Evolutionary conservation across 2,329 filamentous ascomycete species (phyloP).

Genomic region (Pseudogymnoascus sp.): DNA sequence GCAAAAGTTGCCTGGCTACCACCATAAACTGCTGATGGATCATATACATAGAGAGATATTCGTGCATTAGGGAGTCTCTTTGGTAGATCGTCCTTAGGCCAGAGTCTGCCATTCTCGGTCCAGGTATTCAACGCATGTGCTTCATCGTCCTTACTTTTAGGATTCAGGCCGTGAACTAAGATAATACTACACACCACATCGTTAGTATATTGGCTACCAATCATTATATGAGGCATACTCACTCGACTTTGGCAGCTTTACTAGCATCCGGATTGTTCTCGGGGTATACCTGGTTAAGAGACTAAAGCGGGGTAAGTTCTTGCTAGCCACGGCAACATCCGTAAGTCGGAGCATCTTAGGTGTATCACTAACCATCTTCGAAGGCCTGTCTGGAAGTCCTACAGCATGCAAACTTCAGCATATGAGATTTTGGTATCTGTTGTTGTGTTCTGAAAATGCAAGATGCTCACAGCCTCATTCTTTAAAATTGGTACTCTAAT

Average conservation of each 20-base stretch:
- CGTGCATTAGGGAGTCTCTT: conserved; percentile 19
- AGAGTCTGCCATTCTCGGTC: conserved; percentile 22
- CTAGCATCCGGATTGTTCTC: conserved; percentile 12
- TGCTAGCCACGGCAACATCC: background rate
- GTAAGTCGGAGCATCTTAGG: background rate
- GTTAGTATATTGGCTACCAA: background rate
- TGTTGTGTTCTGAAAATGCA: background rate
- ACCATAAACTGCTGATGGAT: conserved; percentile 20
- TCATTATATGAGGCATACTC: background rate
- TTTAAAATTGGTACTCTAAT: background rate
- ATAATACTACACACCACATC: conserved; percentile 17
- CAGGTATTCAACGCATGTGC: conserved; percentile 26
- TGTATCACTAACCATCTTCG: background rate
- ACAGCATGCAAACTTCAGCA: background rate
- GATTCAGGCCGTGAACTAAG: conserved; percentile 24
- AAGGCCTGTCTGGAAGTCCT: background rate
- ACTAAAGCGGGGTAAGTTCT: conserved; percentile 3
- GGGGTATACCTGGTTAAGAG: conserved; percentile 13
- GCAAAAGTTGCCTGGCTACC: conserved; percentile 19
- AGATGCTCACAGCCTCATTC: background rate
- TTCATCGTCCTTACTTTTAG: conserved; percentile 18
- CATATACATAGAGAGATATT: conserved; percentile 25
- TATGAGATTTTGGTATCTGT: background rate
- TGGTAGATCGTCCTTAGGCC: conserved; percentile 25
- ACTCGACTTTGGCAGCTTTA: conserved; percentile 14